Evolutionary conservation across 1,284 basidiomycete genomes (phyloP).

Genomic region (Volvariella volvacea): DNA sequence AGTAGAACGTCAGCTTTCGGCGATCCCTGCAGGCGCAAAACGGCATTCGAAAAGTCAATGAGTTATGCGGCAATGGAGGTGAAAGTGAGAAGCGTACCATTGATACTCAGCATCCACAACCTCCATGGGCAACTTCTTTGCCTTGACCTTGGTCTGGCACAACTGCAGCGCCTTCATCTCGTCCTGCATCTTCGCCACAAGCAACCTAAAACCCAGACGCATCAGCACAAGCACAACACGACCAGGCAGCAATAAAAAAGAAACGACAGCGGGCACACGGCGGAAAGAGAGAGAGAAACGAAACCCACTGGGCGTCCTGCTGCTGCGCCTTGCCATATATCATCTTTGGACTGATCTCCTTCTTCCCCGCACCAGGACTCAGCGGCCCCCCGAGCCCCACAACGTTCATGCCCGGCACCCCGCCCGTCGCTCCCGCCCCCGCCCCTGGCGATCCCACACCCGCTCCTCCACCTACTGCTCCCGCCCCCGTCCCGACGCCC

Average conservation of each 20-base stretch:
- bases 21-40: too few species aligned
- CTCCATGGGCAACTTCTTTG: slow-evolving; percentile 95
- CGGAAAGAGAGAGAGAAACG: slow-evolving; percentile 7
- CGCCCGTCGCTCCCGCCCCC: slow-evolving; percentile 13
- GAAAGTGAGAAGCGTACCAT: slow-evolving; percentile 54
- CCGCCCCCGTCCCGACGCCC: slow-evolving; percentile 16
- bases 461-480: slow-evolving; percentile 27
- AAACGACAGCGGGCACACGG: background rate
- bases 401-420: too few species aligned
- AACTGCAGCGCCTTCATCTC: slow-evolving; percentile 89
- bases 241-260: slow-evolving; percentile 3
- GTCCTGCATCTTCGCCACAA: slow-evolving; percentile 81
- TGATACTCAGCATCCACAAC: slow-evolving; percentile 98
- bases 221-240: background rate
- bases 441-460: slow-evolving; percentile 51
- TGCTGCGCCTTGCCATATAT: slow-evolving; percentile 90
- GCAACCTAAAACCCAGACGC: slow-evolving; percentile 37
- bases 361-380: slow-evolving; percentile 40
- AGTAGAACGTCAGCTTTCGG: slow-evolving; percentile 97
- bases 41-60: too few species aligned
- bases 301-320: slow-evolving; percentile 78
- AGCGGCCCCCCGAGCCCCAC: slow-evolving; percentile 13
- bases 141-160: slow-evolving; percentile 85
- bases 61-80: background rate
- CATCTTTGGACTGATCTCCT: slow-evolving; percentile 95